Evolutionary conservation across 192 early-diverging fungal species (phyloP).

Genomic region (Coemansia sp.): DNA sequence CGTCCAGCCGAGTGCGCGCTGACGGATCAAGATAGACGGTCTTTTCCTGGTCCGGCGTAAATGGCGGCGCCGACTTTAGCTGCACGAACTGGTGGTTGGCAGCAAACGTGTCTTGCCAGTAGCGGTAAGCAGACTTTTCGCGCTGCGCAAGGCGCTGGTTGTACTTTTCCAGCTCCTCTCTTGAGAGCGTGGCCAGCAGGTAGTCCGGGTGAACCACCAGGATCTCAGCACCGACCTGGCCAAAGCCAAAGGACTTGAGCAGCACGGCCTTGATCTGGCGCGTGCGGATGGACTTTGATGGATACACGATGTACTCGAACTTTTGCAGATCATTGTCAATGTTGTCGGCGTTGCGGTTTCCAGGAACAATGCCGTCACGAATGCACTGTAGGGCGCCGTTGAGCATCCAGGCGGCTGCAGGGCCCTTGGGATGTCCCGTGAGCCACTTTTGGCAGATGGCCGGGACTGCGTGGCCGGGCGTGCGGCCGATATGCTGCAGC

Average conservation of each 20-base stretch:
- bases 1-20: constrained; percentile 18
- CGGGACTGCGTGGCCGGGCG: constrained; percentile 74
- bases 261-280: constrained; percentile 62
- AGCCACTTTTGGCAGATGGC: constrained; percentile 89
- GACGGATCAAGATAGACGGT: constrained; percentile 21
- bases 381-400: constrained; percentile 87
- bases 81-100: constrained; percentile 28
- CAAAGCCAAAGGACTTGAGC: constrained; percentile 73
- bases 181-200: constrained; percentile 48
- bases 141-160: not conserved
- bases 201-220: constrained; percentile 72
- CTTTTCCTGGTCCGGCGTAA: constrained; percentile 18
- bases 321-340: constrained; percentile 59
- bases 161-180: constrained; percentile 18
- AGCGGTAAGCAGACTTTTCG: constrained; percentile 20
- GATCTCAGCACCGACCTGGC: constrained; percentile 69
- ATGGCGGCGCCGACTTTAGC: constrained; percentile 26
- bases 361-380: constrained; percentile 82
- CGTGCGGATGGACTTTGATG: constrained; percentile 60
- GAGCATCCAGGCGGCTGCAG: constrained; percentile 96
- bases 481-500: constrained; percentile 80
- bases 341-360: constrained; percentile 77
- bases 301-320: constrained; percentile 80
- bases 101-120: constrained; percentile 36
- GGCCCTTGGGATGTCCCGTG: constrained; percentile 94